phyloP scores from a whole-genome alignment of 768 basidiomycete species.

The Pleurotus tuoliensis region DNA sequence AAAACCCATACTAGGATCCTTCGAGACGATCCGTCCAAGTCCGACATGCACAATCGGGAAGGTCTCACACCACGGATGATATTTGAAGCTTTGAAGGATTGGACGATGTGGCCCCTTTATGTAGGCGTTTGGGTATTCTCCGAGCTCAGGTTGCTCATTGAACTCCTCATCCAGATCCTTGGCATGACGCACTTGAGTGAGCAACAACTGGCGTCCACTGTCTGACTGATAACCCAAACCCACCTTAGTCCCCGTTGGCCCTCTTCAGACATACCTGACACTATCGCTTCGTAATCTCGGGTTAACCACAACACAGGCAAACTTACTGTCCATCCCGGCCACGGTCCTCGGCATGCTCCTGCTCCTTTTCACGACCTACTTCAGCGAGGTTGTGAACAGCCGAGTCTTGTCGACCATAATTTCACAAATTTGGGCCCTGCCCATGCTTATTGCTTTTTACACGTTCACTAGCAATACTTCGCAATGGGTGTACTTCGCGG shows the following conservation, averaged over 20 bases:
- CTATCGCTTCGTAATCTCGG: slow-evolving; percentile 60
- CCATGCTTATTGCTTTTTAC: slow-evolving; percentile 54
- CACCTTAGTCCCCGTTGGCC: slow-evolving; percentile 46
- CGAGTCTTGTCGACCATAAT: slow-evolving; percentile 48
- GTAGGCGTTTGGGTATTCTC: slow-evolving; percentile 2
- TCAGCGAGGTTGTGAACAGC: slow-evolving; percentile 54
- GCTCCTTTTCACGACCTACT: slow-evolving; percentile 42
- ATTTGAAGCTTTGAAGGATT: slow-evolving; percentile 53
- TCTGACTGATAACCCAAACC: background rate
- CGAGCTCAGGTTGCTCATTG: background rate
- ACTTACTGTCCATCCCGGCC: slow-evolving; percentile 59
- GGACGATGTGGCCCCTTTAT: slow-evolving; percentile 66
- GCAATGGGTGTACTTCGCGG: slow-evolving; percentile 53
- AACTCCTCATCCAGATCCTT: slow-evolving; percentile 21
- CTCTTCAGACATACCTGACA: slow-evolving; percentile 62
- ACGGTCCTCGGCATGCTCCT: slow-evolving; percentile 46
- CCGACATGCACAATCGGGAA: slow-evolving; percentile 68
- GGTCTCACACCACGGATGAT: slow-evolving; percentile 49
- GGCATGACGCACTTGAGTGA: slow-evolving; percentile 51
- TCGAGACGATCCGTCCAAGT: slow-evolving; percentile 64
- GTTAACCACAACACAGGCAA: slow-evolving; percentile 59
- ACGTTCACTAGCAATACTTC: slow-evolving; percentile 44
- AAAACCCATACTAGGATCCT: slow-evolving; percentile 32
- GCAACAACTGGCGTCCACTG: slow-evolving; percentile 10
- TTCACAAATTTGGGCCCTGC: slow-evolving; percentile 59